These are phyloP conservation scores for Lizonia empirigonia DNA, from an alignment of 2,329 filamentous ascomycete species.

Conservation along the genomic window DNA sequence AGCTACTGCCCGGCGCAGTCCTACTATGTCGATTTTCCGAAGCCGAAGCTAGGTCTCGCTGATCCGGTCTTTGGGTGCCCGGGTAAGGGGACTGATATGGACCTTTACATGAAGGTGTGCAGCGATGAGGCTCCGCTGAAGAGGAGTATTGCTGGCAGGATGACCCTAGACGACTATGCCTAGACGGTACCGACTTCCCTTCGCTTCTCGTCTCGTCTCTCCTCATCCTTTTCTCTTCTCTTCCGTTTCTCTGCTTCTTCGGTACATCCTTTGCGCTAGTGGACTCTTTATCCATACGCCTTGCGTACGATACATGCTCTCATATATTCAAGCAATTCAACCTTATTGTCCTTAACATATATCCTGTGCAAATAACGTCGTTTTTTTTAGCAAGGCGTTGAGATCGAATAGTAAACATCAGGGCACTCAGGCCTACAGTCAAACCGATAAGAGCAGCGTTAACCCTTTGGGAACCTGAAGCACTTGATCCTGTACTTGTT, in stretches of 20 bases:
- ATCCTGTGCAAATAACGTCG: too few species aligned
- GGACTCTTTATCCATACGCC: not conserved
- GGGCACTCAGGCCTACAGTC: too few species aligned
- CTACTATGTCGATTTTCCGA: slow-evolving; percentile 33
- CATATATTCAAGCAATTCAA: not conserved
- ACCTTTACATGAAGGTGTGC: slow-evolving; percentile 33
- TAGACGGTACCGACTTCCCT: not conserved
- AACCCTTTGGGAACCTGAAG: not conserved
- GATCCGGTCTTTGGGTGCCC: slow-evolving; percentile 35
- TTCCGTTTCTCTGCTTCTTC: not conserved
- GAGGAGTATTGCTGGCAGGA: slow-evolving; percentile 32
- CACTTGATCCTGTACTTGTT: not conserved
- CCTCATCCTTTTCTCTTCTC: too few species aligned
- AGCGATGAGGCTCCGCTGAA: slow-evolving; percentile 24
- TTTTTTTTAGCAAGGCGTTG: too few species aligned
- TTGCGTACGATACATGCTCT: not conserved
- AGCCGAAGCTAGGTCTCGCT: slow-evolving; percentile 26
- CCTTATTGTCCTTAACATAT: too few species aligned
- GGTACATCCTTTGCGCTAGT: not conserved
- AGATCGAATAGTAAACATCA: too few species aligned
- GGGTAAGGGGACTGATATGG: slow-evolving; percentile 21
- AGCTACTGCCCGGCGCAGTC: slow-evolving; percentile 33
- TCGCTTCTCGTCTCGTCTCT: not conserved
- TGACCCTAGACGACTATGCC: slow-evolving; percentile 3
- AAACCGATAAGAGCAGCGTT: not conserved